Percentiles rank a stretch among this genome's conserved stretches.
Evolutionary conservation across 306 rosid species (phyloP).

Genomic region (Fragaria vesca): DNA sequence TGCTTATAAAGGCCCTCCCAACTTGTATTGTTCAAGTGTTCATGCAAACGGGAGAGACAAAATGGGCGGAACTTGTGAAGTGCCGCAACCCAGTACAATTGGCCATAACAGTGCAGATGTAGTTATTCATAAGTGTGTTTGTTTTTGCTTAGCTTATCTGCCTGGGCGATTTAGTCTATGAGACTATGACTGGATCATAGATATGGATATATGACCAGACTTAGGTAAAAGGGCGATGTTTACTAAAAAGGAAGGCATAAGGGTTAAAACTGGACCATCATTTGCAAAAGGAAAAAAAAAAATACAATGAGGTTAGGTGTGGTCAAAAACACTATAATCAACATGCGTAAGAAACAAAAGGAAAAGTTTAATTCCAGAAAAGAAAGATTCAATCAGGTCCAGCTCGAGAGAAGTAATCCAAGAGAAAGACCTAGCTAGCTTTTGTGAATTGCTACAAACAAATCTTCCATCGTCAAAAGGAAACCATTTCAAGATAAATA

Average conservation of each 20-base stretch:
- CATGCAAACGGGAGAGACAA: constrained; percentile 23
- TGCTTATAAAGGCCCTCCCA: constrained; percentile 5
- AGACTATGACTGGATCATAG: constrained; percentile 7
- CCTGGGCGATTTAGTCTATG: constrained; percentile 23
- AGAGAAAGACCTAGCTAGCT: too few relatives aligned
- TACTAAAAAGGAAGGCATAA: neutral
- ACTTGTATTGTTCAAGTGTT: constrained; percentile 7
- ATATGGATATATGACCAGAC: neutral
- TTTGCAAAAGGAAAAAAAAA: neutral
- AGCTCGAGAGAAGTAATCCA: neutral
- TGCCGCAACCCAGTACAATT: neutral
- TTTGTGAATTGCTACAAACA: too few relatives aligned
- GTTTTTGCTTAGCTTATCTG: constrained; percentile 5
- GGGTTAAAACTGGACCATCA: constrained; percentile 18
- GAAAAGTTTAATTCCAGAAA: neutral
- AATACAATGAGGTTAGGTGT: neutral
- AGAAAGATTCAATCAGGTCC: neutral
- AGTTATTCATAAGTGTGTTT: neutral
- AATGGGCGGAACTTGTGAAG: constrained; percentile 38
- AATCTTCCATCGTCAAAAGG: too few relatives aligned
- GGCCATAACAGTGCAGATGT: neutral
- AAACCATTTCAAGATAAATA: too few relatives aligned
- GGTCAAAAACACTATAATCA: neutral
- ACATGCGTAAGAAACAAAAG: neutral
- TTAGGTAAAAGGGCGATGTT: neutral